Conservation (phyloP, 1,284 basidiomycete genomes). For the Naganishia albida region DNA sequence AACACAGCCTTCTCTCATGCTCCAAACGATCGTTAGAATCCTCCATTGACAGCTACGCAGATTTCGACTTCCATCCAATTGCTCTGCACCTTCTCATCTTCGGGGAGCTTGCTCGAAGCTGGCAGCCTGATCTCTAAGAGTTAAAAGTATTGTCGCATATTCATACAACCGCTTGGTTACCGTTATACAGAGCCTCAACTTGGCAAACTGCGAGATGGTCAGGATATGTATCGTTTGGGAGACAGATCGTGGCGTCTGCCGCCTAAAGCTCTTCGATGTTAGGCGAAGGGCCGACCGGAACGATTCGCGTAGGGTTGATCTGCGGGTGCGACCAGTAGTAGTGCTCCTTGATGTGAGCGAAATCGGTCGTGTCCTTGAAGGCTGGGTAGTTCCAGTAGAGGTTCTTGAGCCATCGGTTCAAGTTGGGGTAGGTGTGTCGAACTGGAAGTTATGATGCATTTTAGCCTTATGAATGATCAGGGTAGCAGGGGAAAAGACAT, state of each 20-base stretch:
- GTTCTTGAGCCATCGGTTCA: constrained; percentile 80
- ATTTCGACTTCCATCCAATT: constrained; percentile 44
- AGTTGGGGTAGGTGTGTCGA: constrained; percentile 53
- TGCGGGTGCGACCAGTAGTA: constrained; percentile 67
- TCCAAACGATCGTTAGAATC: constrained; percentile 33
- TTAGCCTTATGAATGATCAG: neutral
- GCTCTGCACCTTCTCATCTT: constrained; percentile 39
- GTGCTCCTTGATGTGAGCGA: constrained; percentile 82
- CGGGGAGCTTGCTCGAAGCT: neutral
- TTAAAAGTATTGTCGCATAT: too few relatives aligned
- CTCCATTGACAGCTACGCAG: constrained; percentile 43
- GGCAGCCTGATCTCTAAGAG: too few relatives aligned
- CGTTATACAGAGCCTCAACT: too few relatives aligned
- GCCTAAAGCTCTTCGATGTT: constrained; percentile 61
- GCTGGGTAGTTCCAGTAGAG: constrained; percentile 88
- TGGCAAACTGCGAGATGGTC: too few relatives aligned
- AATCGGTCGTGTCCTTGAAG: constrained; percentile 86
- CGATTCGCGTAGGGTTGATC: constrained; percentile 72
- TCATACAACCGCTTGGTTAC: too few relatives aligned
- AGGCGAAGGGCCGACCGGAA: constrained; percentile 72
- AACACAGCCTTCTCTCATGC: neutral
- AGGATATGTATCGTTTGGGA: neutral
- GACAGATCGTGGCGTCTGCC: neutral
- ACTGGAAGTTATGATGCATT: constrained; percentile 40
- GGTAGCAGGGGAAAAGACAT: constrained; percentile 28